A percentile compares a stretch with the other conserved stretches of the same genome.
phyloP scores from a whole-genome alignment of 208 protist species.

The Trichomonas gallinae region DNA sequence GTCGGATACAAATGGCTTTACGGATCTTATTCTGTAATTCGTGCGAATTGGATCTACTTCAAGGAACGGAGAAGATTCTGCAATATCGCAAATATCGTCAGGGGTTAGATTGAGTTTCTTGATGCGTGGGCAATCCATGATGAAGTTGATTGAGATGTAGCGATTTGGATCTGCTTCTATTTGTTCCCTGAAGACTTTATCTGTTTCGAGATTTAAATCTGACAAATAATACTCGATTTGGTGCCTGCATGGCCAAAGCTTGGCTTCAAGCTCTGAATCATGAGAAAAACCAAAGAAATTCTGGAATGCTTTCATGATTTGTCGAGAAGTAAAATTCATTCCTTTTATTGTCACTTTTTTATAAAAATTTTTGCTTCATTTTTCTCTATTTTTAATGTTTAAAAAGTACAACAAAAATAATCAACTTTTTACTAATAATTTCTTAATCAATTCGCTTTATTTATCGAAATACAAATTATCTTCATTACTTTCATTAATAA shows the following conservation, averaged over 20 bases:
- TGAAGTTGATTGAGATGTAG: not conserved
- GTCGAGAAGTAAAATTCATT: not conserved
- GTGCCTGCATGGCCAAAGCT: not conserved
- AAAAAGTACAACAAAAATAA: too few relatives aligned
- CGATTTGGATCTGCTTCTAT: not conserved
- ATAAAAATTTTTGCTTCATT: too few relatives aligned
- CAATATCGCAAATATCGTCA: not conserved
- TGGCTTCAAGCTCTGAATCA: not conserved
- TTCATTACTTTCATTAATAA: too few relatives aligned
- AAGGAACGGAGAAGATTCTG: not conserved
- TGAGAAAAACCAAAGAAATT: not conserved
- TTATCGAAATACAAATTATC: too few relatives aligned
- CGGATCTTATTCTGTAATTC: not conserved
- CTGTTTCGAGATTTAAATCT: not conserved
- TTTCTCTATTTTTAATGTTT: too few relatives aligned
- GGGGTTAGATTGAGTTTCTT: not conserved
- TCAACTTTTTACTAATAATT: too few relatives aligned
- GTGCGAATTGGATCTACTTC: not conserved
- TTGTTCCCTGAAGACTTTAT: not conserved
- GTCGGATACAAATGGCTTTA: not conserved
- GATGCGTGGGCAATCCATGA: not conserved
- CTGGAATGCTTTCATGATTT: not conserved
- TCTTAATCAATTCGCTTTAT: too few relatives aligned
- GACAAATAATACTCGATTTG: not conserved
- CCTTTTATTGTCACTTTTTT: too few relatives aligned